These are phyloP conservation scores for Penicillium dipodomyicola DNA, from an alignment of 495 filamentous ascomycete species.

Conservation along the genomic window DNA sequence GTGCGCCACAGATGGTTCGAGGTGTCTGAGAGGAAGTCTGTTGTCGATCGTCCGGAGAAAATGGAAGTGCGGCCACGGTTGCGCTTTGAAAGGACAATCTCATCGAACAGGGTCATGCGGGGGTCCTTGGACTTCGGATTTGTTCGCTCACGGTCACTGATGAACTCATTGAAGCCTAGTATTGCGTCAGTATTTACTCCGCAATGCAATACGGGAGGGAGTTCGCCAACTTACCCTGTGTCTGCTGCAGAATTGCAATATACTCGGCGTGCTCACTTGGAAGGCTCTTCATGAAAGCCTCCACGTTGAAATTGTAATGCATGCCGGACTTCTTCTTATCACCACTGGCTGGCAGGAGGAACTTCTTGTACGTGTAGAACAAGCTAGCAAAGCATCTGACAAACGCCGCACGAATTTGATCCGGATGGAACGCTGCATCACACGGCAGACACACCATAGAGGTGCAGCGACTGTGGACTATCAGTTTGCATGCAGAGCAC, in stretches of 20 bases:
- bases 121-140: slow-evolving; percentile 56
- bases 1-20: slow-evolving; percentile 92
- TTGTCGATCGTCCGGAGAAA: slow-evolving; percentile 49
- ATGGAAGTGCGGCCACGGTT: slow-evolving; percentile 69
- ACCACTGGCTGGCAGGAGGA: slow-evolving; percentile 66
- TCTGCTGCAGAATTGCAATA: slow-evolving; percentile 81
- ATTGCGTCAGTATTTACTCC: slow-evolving; percentile 3
- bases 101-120: slow-evolving; percentile 84
- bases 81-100: slow-evolving; percentile 91
- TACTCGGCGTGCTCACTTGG: slow-evolving; percentile 91
- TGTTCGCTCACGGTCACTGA: slow-evolving; percentile 76
- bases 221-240: slow-evolving; percentile 64
- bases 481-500: slow-evolving; percentile 74
- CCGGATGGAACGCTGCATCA: slow-evolving; percentile 82
- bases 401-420: slow-evolving; percentile 89
- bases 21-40: slow-evolving; percentile 78
- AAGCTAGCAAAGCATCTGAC: slow-evolving; percentile 91
- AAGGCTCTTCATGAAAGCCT: slow-evolving; percentile 84
- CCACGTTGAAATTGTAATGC: slow-evolving; percentile 91
- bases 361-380: slow-evolving; percentile 93
- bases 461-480: slow-evolving; percentile 78
- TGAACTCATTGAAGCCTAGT: slow-evolving; percentile 91
- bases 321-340: slow-evolving; percentile 86
- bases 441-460: slow-evolving; percentile 82
- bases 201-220: not conserved